A percentile compares a stretch with the other conserved stretches of the same genome.
These are phyloP conservation scores for Alternaria tenuissima DNA, from an alignment of 2,329 filamentous ascomycete species.

Conservation along the genomic window DNA sequence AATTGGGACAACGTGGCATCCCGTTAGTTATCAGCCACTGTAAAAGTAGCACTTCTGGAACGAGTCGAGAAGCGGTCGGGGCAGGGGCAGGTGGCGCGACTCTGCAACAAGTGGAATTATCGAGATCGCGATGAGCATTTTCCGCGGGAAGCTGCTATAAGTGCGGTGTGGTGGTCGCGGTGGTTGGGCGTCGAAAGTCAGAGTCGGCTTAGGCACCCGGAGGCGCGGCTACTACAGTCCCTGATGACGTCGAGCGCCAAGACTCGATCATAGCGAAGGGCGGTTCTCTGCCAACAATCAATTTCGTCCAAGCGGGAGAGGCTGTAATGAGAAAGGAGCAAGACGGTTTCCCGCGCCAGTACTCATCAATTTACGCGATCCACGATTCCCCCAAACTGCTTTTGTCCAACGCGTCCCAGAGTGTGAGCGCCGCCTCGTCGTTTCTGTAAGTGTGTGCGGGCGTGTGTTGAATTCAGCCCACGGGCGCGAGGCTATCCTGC, in stretches of 20 bases:
- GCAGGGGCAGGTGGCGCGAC: neutral
- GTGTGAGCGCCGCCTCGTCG: slow-evolving; percentile 4
- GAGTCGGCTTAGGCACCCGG: slow-evolving; percentile 4
- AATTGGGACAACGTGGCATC: slow-evolving; percentile 13
- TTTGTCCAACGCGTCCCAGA: slow-evolving; percentile 1
- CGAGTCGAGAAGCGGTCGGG: neutral
- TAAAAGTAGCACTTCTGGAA: neutral
- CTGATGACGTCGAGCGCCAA: slow-evolving; percentile 21
- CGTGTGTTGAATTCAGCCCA: slow-evolving; percentile 3
- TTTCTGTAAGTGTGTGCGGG: slow-evolving; percentile 8
- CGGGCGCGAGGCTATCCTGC: slow-evolving; percentile 9
- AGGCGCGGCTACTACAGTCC: slow-evolving; percentile 12
- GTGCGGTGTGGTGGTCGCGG: neutral
- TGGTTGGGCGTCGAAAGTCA: slow-evolving; percentile 2
- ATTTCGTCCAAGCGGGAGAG: slow-evolving; percentile 15
- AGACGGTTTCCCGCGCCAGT: slow-evolving; percentile 11
- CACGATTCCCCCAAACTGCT: slow-evolving; percentile 7
- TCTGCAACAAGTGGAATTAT: neutral
- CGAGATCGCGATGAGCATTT: neutral
- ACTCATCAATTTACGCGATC: slow-evolving; percentile 5
- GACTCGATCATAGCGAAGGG: slow-evolving; percentile 2
- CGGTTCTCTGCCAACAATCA: slow-evolving; percentile 15
- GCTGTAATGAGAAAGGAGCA: slow-evolving; percentile 10
- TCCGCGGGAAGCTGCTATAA: accelerated
- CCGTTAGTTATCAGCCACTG: neutral